phyloP scores from a whole-genome alignment of 2,329 filamentous ascomycete species.

The Penicillium italicum region DNA sequence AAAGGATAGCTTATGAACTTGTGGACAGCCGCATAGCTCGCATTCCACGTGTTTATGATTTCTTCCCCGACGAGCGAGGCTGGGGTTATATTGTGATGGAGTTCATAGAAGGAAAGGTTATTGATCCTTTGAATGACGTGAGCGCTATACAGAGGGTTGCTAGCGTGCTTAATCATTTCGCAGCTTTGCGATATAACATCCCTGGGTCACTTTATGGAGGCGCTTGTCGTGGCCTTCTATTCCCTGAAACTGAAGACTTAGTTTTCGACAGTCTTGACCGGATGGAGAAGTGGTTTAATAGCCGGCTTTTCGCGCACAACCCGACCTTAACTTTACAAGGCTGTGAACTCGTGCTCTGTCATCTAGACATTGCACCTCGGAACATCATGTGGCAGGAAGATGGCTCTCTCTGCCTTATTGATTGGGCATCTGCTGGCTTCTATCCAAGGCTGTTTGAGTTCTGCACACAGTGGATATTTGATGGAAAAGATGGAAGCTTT shows the following conservation, averaged over 20 bases:
- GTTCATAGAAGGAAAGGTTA: constrained; percentile 17
- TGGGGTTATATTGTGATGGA: constrained; percentile 23
- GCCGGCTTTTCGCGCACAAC: constrained; percentile 13
- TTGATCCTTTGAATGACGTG: constrained; percentile 15
- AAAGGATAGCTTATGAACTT: constrained; percentile 14
- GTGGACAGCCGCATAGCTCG: constrained; percentile 13
- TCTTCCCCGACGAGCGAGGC: constrained; percentile 13
- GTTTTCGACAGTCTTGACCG: constrained; percentile 12
- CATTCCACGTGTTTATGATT: constrained; percentile 16
- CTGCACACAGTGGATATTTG: constrained; percentile 10
- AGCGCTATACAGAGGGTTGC: constrained; percentile 11
- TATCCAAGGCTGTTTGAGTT: constrained; percentile 26
- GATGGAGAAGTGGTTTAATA: constrained; percentile 24
- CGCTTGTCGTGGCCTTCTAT: constrained; percentile 16
- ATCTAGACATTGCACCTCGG: constrained; percentile 18
- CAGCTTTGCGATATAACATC: constrained; percentile 3
- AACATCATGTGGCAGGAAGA: constrained; percentile 22
- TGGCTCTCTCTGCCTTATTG: constrained; percentile 22
- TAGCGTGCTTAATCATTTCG: constrained; percentile 14
- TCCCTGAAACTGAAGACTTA: constrained; percentile 18
- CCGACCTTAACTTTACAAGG: constrained; percentile 1
- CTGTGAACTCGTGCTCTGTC: constrained; percentile 12
- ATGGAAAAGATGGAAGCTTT: constrained; percentile 5
- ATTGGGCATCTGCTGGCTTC: constrained; percentile 25
- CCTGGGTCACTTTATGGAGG: constrained; percentile 13